Conservation (phyloP, 345 rosid genomes). For the Murraya koenigii region DNA sequence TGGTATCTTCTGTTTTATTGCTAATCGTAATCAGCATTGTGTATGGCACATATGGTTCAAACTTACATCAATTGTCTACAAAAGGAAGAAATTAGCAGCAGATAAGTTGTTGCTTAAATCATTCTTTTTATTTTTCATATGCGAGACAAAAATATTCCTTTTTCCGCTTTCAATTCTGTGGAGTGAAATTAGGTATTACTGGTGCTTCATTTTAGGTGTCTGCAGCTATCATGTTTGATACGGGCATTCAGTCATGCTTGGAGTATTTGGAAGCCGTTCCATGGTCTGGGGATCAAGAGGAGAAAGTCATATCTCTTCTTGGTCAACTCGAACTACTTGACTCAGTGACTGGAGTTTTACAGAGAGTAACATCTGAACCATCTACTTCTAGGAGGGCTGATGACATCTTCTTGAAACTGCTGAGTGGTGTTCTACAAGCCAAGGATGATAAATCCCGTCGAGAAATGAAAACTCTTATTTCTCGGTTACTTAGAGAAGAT, state of each 20-base stretch:
- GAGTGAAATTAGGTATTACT: slow-evolving; percentile 4
- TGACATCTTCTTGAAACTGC: slow-evolving; percentile 63
- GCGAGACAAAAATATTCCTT: not conserved
- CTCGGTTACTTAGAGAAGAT: slow-evolving; percentile 66
- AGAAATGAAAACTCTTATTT: slow-evolving; percentile 78
- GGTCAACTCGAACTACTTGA: slow-evolving; percentile 66
- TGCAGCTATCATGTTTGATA: slow-evolving; percentile 70
- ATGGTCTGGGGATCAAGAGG: slow-evolving; percentile 89
- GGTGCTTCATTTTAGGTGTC: slow-evolving; percentile 50
- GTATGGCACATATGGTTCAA: not conserved
- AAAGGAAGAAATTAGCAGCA: not conserved
- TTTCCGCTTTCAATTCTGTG: not conserved
- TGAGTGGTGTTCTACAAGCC: slow-evolving; percentile 70
- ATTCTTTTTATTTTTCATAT: not conserved
- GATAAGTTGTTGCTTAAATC: not conserved
- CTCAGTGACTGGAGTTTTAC: slow-evolving; percentile 55
- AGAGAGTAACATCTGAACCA: slow-evolving; percentile 66
- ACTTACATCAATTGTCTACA: not conserved
- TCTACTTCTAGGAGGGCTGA: slow-evolving; percentile 55
- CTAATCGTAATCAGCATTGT: not conserved
- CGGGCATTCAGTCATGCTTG: slow-evolving; percentile 66
- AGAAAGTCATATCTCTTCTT: slow-evolving; percentile 53
- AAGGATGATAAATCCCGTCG: slow-evolving; percentile 89
- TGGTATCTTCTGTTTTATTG: not conserved
- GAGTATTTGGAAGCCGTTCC: slow-evolving; percentile 91